phyloP scores from a whole-genome alignment of 306 rosid species.

The Lotus japonicus region DNA sequence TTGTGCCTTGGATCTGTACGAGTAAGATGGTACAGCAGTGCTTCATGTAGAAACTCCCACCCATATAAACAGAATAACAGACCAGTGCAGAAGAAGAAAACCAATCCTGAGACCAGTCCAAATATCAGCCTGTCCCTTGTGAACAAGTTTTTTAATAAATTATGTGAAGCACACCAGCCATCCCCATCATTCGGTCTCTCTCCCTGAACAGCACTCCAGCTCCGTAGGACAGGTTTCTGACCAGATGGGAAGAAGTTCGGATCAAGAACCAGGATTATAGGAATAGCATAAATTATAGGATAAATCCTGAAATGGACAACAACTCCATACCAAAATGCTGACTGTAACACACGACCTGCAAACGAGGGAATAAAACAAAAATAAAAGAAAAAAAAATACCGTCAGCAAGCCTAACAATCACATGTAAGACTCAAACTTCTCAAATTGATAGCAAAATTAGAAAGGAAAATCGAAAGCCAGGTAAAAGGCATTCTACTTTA shows the following conservation, averaged over 20 bases:
- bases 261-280: conserved; percentile 77
- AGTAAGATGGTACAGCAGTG: conserved; percentile 84
- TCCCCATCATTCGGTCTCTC: conserved; percentile 30
- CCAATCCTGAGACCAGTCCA: conserved; percentile 57
- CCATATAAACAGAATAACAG: conserved; percentile 67
- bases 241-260: conserved; percentile 52
- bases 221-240: conserved; percentile 55
- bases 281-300: conserved; percentile 77
- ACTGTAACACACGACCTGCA: conserved; percentile 77
- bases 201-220: conserved; percentile 44
- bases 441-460: neutral
- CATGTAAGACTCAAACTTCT: neutral
- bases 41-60: conserved; percentile 80
- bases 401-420: conserved; percentile 13
- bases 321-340: conserved; percentile 97
- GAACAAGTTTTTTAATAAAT: conserved; percentile 43
- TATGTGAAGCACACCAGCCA: conserved; percentile 21
- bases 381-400: neutral
- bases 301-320: conserved; percentile 88
- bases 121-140: conserved; percentile 65
- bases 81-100: conserved; percentile 63
- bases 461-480: neutral
- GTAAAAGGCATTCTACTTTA: neutral
- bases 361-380: neutral
- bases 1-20: conserved; percentile 93